These are phyloP conservation scores for Agapanthus africanus DNA, from an alignment of 106 monocot genomes.

Conservation along the genomic window DNA sequence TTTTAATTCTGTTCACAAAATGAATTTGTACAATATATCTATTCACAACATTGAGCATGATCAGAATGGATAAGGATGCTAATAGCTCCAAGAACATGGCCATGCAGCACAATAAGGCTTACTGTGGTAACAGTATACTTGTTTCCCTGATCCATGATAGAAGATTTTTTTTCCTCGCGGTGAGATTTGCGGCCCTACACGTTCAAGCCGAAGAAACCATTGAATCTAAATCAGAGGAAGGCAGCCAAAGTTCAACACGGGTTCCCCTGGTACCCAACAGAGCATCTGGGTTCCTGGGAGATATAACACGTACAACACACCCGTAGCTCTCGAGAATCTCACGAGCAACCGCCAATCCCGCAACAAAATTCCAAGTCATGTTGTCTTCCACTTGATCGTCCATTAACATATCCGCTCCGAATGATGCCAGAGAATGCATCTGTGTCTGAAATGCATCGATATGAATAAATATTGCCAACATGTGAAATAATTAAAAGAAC, in stretches of 20 bases:
- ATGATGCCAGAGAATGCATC: slow-evolving; percentile 67
- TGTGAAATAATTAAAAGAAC: not conserved
- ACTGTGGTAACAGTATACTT: too few relatives aligned
- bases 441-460: slow-evolving; percentile 78
- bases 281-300: slow-evolving; percentile 51
- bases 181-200: too few relatives aligned
- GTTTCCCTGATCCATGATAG: too few relatives aligned
- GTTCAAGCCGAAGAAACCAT: too few relatives aligned
- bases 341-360: slow-evolving; percentile 73
- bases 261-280: slow-evolving; percentile 65
- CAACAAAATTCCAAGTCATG: slow-evolving; percentile 92
- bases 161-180: too few relatives aligned
- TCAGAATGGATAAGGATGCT: too few relatives aligned
- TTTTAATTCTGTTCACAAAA: too few relatives aligned
- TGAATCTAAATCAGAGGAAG: slow-evolving; percentile 21
- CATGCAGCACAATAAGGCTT: too few relatives aligned
- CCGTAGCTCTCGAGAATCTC: slow-evolving; percentile 92
- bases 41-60: too few relatives aligned
- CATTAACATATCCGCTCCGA: slow-evolving; percentile 56
- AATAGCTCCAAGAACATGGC: too few relatives aligned
- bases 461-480: not conserved
- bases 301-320: slow-evolving; percentile 71
- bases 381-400: slow-evolving; percentile 63
- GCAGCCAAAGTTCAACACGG: slow-evolving; percentile 79
- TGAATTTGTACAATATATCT: too few relatives aligned